Conservation (phyloP, 495 filamentous ascomycete genomes). For the Hypoxylon trugodes region DNA sequence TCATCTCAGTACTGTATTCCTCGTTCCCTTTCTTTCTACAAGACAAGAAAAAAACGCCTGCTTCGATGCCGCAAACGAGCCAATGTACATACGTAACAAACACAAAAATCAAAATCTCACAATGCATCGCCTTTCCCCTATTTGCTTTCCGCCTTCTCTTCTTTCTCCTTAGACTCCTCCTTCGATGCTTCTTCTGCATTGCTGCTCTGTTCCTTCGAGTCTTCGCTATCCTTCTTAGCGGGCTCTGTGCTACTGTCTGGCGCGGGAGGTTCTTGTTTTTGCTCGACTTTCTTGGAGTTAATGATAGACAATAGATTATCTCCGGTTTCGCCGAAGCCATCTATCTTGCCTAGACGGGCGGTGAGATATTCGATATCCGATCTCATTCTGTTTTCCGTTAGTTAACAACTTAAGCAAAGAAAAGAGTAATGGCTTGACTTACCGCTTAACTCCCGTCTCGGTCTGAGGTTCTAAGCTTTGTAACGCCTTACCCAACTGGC, state of each 20-base stretch:
- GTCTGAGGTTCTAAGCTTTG: conserved; percentile 70
- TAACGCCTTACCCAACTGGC: conserved; percentile 81
- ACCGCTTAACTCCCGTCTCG: conserved; percentile 77
- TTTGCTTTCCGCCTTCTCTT: conserved; percentile 17
- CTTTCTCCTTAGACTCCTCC: conserved; percentile 11
- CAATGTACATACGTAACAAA: conserved; percentile 17
- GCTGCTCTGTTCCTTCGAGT: conserved; percentile 16
- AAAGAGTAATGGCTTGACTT: conserved; percentile 65
- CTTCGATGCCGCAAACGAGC: conserved; percentile 18
- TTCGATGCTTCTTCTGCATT: neutral
- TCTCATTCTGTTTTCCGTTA: conserved; percentile 68
- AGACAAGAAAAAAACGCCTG: conserved; percentile 26
- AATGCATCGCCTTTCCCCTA: conserved; percentile 18
- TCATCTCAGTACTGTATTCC: conserved; percentile 10
- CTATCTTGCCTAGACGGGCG: conserved; percentile 75
- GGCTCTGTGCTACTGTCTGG: conserved; percentile 8
- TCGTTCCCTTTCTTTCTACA: conserved; percentile 13
- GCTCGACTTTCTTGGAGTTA: conserved; percentile 63
- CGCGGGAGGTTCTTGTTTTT: conserved; percentile 13
- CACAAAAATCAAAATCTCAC: conserved; percentile 10
- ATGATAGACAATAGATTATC: conserved; percentile 73
- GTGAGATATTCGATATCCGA: conserved; percentile 82
- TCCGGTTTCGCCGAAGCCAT: conserved; percentile 78
- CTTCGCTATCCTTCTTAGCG: conserved; percentile 1
- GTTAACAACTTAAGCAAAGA: conserved; percentile 41